Percentiles rank a stretch among this genome's conserved stretches.
These are phyloP conservation scores for Parasitella parasitica DNA, from an alignment of 371 early-diverging fungal species.

Conservation along the genomic window DNA sequence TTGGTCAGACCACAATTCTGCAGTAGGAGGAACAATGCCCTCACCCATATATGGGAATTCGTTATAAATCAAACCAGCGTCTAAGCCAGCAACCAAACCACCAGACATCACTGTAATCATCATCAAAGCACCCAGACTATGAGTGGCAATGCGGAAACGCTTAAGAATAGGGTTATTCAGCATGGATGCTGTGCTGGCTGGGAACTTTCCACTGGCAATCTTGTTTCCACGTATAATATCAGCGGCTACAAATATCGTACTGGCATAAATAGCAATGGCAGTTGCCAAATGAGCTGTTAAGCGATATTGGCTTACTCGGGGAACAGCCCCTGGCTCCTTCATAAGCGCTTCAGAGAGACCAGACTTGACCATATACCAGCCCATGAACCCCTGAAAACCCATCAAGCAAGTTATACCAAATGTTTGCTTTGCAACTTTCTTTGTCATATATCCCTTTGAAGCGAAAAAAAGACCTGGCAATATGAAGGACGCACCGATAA, in stretches of 20 bases:
- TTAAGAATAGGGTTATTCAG: slow-evolving; percentile 59
- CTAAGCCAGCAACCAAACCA: slow-evolving; percentile 96
- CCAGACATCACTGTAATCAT: slow-evolving; percentile 90
- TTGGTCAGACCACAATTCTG: slow-evolving; percentile 68
- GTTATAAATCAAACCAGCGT: slow-evolving; percentile 95
- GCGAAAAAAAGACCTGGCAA: slow-evolving; percentile 89
- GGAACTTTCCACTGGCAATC: slow-evolving; percentile 55
- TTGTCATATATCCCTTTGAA: slow-evolving; percentile 73
- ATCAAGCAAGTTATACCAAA: slow-evolving; percentile 76
- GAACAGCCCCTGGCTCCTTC: slow-evolving; percentile 78
- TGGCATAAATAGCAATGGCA: slow-evolving; percentile 86
- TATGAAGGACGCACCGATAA: slow-evolving; percentile 88
- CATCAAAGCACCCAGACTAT: slow-evolving; percentile 66
- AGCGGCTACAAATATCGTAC: slow-evolving; percentile 77
- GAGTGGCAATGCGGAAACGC: slow-evolving; percentile 61
- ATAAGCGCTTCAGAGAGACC: slow-evolving; percentile 84
- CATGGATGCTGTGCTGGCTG: slow-evolving; percentile 34
- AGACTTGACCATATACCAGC: slow-evolving; percentile 98
- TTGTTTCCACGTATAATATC: slow-evolving; percentile 68
- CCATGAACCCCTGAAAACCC: slow-evolving; percentile 91
- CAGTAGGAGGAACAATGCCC: slow-evolving; percentile 66
- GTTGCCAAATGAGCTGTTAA: slow-evolving; percentile 90
- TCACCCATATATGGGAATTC: slow-evolving; percentile 94
- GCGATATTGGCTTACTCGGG: slow-evolving; percentile 94
- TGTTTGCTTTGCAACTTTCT: slow-evolving; percentile 64